phyloP scores from a whole-genome alignment of 345 rosid genomes.

The Salix brachista region DNA sequence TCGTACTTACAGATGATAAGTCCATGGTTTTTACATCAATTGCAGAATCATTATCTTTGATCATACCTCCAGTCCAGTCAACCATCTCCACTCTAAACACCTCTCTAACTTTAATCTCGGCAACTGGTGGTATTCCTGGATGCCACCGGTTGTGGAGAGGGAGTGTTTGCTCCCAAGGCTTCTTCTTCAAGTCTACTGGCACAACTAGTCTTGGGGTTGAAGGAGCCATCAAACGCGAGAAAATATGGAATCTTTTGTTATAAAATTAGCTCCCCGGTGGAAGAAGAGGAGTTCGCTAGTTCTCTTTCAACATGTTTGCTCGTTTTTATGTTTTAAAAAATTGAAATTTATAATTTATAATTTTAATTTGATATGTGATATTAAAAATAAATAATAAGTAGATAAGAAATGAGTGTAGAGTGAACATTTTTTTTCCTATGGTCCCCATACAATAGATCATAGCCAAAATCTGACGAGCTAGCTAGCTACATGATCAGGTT shows the following conservation, averaged over 20 bases:
- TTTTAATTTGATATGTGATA: too few relatives aligned
- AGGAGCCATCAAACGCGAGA: constrained; percentile 43
- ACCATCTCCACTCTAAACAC: constrained; percentile 63
- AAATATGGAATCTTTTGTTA: background rate
- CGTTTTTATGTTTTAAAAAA: too few relatives aligned
- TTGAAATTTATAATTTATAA: too few relatives aligned
- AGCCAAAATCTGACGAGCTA: too few relatives aligned
- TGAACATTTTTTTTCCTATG: too few relatives aligned
- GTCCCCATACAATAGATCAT: too few relatives aligned
- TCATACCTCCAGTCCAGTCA: constrained; percentile 60
- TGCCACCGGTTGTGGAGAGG: constrained; percentile 84
- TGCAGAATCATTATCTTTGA: constrained; percentile 62
- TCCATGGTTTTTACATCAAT: constrained; percentile 45
- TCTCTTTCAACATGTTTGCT: too few relatives aligned
- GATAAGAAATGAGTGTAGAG: too few relatives aligned
- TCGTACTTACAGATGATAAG: constrained; percentile 50
- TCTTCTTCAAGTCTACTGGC: constrained; percentile 60
- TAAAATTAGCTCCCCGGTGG: background rate
- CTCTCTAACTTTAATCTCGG: constrained; percentile 46
- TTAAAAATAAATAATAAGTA: too few relatives aligned
- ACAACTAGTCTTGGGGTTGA: constrained; percentile 49
- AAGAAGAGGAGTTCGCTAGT: constrained; percentile 1
- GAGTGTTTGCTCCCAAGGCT: constrained; percentile 59
- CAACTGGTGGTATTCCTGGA: constrained; percentile 57
- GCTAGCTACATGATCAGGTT: background rate